Base-by-base conservation (phyloP, 2,329 filamentous ascomycete genomes). In the Rugonectria rugulosa region DNA sequence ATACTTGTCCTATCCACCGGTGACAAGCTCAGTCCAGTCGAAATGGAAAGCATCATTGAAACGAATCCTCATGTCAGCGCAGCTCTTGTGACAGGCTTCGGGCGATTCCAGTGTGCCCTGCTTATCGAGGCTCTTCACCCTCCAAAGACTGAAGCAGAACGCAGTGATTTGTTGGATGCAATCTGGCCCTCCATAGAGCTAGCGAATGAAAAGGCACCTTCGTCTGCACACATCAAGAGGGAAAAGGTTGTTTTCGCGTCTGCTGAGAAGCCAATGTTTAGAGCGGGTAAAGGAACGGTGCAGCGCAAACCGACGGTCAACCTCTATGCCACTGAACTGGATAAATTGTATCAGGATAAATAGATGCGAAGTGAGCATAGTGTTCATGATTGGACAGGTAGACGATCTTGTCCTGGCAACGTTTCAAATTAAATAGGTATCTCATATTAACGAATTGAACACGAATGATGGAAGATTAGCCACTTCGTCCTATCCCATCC, bases 231-330 rank as follows among this genome's bases (percentile, higher is more conserved):
- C 21, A 75, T 82, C 29, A 70, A 67, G 2, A 71, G 70, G 1
- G 61, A 75, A 3, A 69, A 78, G 52, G 64, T 81, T n/a, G 57
- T 63, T 1, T 36, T 81, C 3, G 68, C 77, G 0, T 65, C 68
- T 1, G 68, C 71, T 0, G 62, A 73, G 6, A 81, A 77, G 61
- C 77, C 77, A 0, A 77, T 82, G 56, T 60, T 68, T 0, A 72
- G 77, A 12, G 73, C 79, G 2, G 72, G 72, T 1, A 82, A 82
- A 60, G 77, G 76, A 0, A 78, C 77, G 0, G 65, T 81, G 3
- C 75, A 79, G 62, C 54, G 64, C 4, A 56, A 53, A 7, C 12
- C 42, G 17, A 63, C 62, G 0, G 14, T 65, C n/a, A 43, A 50
- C 2, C 7, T 31, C 9, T 63, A 68, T 17, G 20, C 24, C 2